Evolutionary conservation across 2,329 filamentous ascomycete species (phyloP), one percentile per base, ranked within the genome.

Genomic region (Fusarium algeriense): DNA sequence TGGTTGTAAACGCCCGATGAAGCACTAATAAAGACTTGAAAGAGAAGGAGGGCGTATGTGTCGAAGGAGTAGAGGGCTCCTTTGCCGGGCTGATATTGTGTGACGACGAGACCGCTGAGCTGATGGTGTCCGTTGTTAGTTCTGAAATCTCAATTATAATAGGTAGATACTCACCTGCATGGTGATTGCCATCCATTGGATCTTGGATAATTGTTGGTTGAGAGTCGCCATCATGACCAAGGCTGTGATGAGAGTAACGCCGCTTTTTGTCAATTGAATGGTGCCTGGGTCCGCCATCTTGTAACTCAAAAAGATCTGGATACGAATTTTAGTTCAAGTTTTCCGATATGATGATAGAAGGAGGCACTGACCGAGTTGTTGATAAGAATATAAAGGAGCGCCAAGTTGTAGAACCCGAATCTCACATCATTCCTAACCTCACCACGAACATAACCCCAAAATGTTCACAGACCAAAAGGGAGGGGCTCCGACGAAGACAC

Each of bases 361-460:
- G 2, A 15, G 2, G 2, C 7, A 23, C 50, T 43, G 0, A 55
- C 52, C 28, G 52, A 55, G 8, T 55, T 55, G 3, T 55, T 55
- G 9, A 55, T 55, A 6, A 55, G 52, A n/a, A 55, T 55, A 17
- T 55, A 55, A n/a, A 55, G 30, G 15, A 55, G 52, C 8, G 52
- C 37, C 12, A 55, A 6, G n/a, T 55, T 55, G 6, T 55, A 45
- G 17, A 55, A 55, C 2, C 52, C 52, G 3, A 55, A 45, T 2
- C 52, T 13, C n/a, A 55, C 52, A n/a, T 55, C 52, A 10, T 23
- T 13, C 3, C 52, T 55, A 12, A 55, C 52, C 28, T 55, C 52
- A 34, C 38, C 52, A 34, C 28, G 38, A 14, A 45, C 5, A 26
- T 55, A 55, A 3, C 38, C 38, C 52, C 38, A 55, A 26, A 34